Evolutionary conservation across 2,329 filamentous ascomycete genomes (phyloP).

Genomic region (Penicillium rolfsii): DNA sequence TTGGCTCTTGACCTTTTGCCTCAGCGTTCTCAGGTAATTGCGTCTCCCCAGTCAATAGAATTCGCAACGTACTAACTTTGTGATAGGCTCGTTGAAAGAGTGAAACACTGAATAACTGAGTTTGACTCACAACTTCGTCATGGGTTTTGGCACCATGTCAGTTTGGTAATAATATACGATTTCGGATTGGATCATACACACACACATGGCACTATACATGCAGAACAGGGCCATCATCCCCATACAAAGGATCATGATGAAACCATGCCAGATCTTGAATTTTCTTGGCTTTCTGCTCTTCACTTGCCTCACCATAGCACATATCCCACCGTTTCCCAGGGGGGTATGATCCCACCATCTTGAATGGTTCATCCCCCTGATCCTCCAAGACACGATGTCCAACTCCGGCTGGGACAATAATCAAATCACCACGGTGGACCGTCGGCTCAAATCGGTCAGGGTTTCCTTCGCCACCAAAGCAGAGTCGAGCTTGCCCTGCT

Average conservation of each 20-base stretch:
- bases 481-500: constrained; percentile 61
- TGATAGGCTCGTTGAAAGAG: constrained; percentile 45
- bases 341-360: constrained; percentile 71
- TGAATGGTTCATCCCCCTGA: constrained; percentile 53
- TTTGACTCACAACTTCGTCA: neutral
- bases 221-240: constrained; percentile 57
- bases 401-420: constrained; percentile 68
- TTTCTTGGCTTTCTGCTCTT: constrained; percentile 55
- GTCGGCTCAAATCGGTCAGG: constrained; percentile 58
- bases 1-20: constrained; percentile 88
- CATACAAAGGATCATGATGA: constrained; percentile 63
- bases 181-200: constrained; percentile 7
- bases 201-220: constrained; percentile 34
- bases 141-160: neutral
- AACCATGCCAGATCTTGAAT: constrained; percentile 62
- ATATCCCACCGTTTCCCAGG: constrained; percentile 65
- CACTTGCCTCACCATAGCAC: constrained; percentile 66
- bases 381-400: constrained; percentile 66
- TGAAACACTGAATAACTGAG: constrained; percentile 32
- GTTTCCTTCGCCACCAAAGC: constrained; percentile 69
- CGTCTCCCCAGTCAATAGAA: neutral
- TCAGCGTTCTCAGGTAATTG: constrained; percentile 73
- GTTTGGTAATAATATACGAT: neutral
- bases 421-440: constrained; percentile 63
- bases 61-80: constrained; percentile 30